Conservation (phyloP, 129 eudicot species). For the Escallonia herrerae region DNA sequence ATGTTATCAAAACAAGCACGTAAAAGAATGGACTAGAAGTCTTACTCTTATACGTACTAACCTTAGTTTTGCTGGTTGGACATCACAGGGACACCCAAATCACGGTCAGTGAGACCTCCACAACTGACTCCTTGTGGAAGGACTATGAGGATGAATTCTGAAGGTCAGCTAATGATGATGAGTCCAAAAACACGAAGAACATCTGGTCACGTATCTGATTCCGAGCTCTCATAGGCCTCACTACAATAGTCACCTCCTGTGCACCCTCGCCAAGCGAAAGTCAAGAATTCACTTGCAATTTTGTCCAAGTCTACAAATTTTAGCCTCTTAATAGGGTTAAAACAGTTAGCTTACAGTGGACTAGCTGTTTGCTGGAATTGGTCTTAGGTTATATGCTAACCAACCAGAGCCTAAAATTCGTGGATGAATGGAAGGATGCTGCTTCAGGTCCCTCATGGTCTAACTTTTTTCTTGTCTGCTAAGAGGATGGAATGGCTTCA, state of each 20-base stretch:
- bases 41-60: background rate
- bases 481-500: no score
- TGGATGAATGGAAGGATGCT: background rate
- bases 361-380: no score
- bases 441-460: background rate
- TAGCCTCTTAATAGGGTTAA: no score
- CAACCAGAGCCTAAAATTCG: background rate
- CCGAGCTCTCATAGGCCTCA: constrained; percentile 37
- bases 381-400: background rate
- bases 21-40: background rate
- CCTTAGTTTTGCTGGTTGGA: constrained; percentile 7
- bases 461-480: no score
- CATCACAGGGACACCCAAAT: constrained; percentile 38
- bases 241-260: background rate
- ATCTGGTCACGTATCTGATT: constrained; percentile 62
- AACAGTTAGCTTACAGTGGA: no score
- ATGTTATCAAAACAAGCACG: background rate
- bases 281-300: background rate
- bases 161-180: constrained; percentile 16
- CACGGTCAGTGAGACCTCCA: constrained; percentile 40
- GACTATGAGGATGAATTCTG: constrained; percentile 36
- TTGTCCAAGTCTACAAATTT: background rate
- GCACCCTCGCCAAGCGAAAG: background rate
- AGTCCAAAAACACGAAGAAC: constrained; percentile 30
- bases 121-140: constrained; percentile 25